These are phyloP conservation scores for Boletus pseudopeckii DNA, from an alignment of 768 basidiomycete species.

Conservation along the genomic window DNA sequence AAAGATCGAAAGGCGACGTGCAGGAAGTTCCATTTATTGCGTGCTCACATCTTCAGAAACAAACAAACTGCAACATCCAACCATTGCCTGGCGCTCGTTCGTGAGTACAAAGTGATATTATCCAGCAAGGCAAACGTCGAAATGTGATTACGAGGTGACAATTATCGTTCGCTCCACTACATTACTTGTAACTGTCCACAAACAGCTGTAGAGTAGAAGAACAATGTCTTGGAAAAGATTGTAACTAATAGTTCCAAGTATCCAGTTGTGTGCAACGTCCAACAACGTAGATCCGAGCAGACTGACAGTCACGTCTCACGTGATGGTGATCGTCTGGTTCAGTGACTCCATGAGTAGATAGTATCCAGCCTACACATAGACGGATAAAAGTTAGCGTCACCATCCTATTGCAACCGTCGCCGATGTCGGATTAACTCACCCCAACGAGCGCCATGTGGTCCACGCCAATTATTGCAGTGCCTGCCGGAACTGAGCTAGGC, in stretches of 20 bases:
- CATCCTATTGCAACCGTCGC: background rate
- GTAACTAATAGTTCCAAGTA: background rate
- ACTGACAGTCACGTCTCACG: conserved; percentile 6
- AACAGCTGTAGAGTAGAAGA: no score
- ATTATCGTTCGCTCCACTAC: no score
- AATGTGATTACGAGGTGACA: no score
- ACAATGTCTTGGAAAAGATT: no score
- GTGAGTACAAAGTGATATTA: no score
- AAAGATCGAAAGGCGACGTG: no score
- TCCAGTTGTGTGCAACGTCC: background rate
- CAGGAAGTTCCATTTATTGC: no score
- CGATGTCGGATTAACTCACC: conserved; percentile 29
- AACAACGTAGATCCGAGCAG: background rate
- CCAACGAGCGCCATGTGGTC: conserved; percentile 39
- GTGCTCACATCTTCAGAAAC: no score
- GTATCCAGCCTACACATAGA: conserved; percentile 29
- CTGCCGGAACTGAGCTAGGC: conserved; percentile 27
- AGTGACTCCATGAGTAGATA: conserved; percentile 31
- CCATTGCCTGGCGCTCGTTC: no score
- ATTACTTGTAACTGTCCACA: no score
- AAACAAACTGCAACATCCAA: no score
- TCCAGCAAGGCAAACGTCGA: no score
- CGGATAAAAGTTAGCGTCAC: background rate
- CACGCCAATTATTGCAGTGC: conserved; percentile 36
- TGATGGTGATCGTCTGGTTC: conserved; percentile 31